Evolutionary conservation across 73 alveolate species (phyloP), one percentile per base, ranked within the genome.

Genomic region (Tetrahymena elliotti): DNA sequence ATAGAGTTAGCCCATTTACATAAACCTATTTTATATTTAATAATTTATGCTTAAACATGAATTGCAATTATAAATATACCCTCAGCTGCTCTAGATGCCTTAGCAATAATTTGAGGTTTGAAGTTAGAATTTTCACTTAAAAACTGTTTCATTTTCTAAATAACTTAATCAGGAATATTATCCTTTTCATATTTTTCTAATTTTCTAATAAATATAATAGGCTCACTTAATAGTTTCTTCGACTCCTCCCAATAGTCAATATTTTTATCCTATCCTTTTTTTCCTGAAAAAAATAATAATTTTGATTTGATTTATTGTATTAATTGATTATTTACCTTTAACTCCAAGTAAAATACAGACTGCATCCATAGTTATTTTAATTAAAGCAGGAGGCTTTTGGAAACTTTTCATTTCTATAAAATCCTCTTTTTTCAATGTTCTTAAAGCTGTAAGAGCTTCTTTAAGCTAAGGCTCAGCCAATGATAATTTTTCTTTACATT

Each of bases 351-450:
- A 96, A 20, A 98, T 98, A 93, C 98, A 98, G 38, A 97, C 97
- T 82, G 99, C 98, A 83, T 98, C 99, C 93, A 98, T 95, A 38
- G 99, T 98, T 38, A 98, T 96, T 83, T 96, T 97, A 35, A 99
- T 98, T 84, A 98, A 98, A 52, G 97, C 98, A 22, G 99, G 99
- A 34, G 99, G 99, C 34, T 98, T 98, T 96, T 97, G 96, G 96
- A 98, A 97, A 93, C 99, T 95, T 93, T 99, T 98, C 94, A 99
- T 96, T 97, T 98, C 99, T 88, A 97, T 97, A 83, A 99, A 95
- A 92, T 99, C 99, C 33, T 96, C 94, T 92, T 98, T 98, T 93
- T 98, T 96, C 36, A 99, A 96, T 41, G 98, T 98, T 94, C 97
- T 96, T 33, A 99, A 96, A n/a, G 99, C 98, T 84, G 97, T 96